These are phyloP conservation scores for Mortierella polycephala DNA, from an alignment of 371 early-diverging fungal species.

Conservation along the genomic window DNA sequence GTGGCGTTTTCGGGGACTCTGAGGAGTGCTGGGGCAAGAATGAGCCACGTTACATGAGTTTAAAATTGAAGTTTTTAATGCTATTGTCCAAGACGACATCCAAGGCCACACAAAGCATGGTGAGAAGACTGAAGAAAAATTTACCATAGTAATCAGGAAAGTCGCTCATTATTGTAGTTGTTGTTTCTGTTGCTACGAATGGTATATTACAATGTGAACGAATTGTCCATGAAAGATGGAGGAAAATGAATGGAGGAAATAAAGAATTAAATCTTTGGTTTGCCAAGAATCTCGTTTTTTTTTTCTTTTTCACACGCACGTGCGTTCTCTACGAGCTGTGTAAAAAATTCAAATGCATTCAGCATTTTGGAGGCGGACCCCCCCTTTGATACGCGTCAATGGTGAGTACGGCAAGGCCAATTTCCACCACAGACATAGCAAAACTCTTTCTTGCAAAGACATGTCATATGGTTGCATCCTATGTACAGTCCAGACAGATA, in stretches of 20 bases:
- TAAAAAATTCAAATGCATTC: constrained; percentile 7
- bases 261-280: no score
- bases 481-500: neutral
- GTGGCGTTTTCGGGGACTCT: constrained; percentile 45
- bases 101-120: constrained; percentile 21
- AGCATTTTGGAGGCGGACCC: neutral
- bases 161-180: constrained; percentile 23
- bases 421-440: constrained; percentile 14
- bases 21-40: constrained; percentile 21
- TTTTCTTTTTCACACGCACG: no score
- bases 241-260: neutral
- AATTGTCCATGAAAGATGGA: neutral
- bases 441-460: constrained; percentile 22
- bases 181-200: neutral
- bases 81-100: neutral
- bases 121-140: neutral
- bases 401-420: constrained; percentile 6
- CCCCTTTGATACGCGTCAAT: neutral
- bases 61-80: neutral
- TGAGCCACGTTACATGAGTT: neutral
- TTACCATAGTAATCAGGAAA: constrained; percentile 62
- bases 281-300: no score
- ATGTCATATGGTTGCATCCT: constrained; percentile 43
- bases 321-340: no score
- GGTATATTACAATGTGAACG: neutral